phyloP scores from a whole-genome alignment of 805 yeast genomes.

The Huiozyma naganishii region DNA sequence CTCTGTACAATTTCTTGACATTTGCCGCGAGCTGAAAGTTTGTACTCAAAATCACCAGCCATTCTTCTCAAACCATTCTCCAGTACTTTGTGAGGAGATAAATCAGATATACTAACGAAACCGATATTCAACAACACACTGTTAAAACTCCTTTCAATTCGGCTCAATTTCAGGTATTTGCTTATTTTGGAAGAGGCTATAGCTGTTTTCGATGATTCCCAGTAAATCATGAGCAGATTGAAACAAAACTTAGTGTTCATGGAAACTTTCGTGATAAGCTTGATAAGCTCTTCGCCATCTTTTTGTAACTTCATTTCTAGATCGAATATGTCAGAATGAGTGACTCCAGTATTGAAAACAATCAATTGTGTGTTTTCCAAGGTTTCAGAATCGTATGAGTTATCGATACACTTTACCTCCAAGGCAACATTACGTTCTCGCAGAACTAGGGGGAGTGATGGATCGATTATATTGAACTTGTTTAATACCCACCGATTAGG shows the following conservation, averaged over 20 bases:
- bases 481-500: slow-evolving; percentile 26
- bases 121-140: slow-evolving; percentile 21
- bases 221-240: slow-evolving; percentile 27
- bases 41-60: slow-evolving; percentile 17
- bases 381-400: slow-evolving; percentile 14
- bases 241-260: slow-evolving; percentile 27
- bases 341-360: slow-evolving; percentile 32
- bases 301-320: slow-evolving; percentile 26
- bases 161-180: slow-evolving; percentile 15
- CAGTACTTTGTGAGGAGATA: slow-evolving; percentile 23
- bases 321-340: slow-evolving; percentile 25
- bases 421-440: slow-evolving; percentile 6
- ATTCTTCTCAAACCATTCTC: slow-evolving; percentile 20
- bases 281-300: slow-evolving; percentile 28
- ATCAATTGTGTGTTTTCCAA: slow-evolving; percentile 26
- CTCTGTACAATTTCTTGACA: slow-evolving; percentile 22
- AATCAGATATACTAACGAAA: slow-evolving; percentile 20
- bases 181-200: slow-evolving; percentile 8
- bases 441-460: slow-evolving; percentile 1
- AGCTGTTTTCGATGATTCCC: slow-evolving; percentile 31
- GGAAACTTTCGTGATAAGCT: slow-evolving; percentile 27
- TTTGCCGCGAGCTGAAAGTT: slow-evolving; percentile 22
- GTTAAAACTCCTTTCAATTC: slow-evolving; percentile 25
- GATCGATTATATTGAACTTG: slow-evolving; percentile 22
- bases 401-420: slow-evolving; percentile 15